Evolutionary conservation across 345 rosid species (phyloP).

Genomic region (Erodium maritimum): DNA sequence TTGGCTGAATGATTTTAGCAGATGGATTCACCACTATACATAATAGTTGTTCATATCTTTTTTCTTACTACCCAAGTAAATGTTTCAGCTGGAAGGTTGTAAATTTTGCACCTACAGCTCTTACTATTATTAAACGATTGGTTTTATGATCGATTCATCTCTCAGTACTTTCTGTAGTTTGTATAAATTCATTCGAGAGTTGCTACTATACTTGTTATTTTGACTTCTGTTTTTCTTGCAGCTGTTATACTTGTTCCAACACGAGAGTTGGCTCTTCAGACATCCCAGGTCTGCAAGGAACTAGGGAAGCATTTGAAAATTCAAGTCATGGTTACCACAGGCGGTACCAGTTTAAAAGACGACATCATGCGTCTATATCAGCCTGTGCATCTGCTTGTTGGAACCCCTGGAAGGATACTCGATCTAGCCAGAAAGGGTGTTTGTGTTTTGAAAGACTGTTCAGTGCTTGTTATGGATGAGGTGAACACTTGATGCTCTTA

Average conservation of each 20-base stretch:
- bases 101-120: no score
- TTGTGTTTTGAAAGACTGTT: slow-evolving; percentile 87
- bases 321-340: slow-evolving; percentile 98
- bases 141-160: no score
- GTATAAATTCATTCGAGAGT: no score
- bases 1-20: no score
- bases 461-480: slow-evolving; percentile 99
- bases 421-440: slow-evolving; percentile 95
- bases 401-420: slow-evolving; percentile 95
- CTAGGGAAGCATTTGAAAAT: slow-evolving; percentile 87
- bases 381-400: slow-evolving; percentile 97
- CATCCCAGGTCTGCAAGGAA: slow-evolving; percentile 98
- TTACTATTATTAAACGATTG: no score
- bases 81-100: no score
- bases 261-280: slow-evolving; percentile 95
- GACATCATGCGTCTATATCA: slow-evolving; percentile 98
- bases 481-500: slow-evolving; percentile 12
- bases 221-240: slow-evolving; percentile 18
- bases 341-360: slow-evolving; percentile 98
- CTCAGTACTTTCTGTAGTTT: no score
- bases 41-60: no score
- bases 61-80: no score
- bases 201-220: no score
- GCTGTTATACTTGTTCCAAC: slow-evolving; percentile 96
- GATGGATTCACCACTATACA: no score